phyloP scores from a whole-genome alignment of 805 yeast species.

The Yarrowia keelungensis region DNA sequence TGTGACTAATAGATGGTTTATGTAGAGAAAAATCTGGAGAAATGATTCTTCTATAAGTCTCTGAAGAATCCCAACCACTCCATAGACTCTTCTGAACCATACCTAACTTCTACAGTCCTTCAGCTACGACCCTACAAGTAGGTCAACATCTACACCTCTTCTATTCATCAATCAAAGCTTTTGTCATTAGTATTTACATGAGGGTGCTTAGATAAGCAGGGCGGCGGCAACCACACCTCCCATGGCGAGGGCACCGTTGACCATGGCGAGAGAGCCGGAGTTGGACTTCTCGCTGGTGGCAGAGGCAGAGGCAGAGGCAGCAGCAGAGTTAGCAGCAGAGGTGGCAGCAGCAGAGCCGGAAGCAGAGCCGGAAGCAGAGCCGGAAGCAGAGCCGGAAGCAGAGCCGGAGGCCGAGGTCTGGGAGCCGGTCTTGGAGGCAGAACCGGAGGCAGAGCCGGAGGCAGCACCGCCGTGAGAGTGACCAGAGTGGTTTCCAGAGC shows the following conservation, averaged over 20 bases:
- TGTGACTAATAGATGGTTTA: no score
- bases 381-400: constrained; percentile 39
- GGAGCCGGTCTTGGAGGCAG: no score
- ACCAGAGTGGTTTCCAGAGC: constrained; percentile 28
- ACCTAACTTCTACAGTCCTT: no score
- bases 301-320: constrained; percentile 16
- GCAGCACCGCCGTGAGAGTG: constrained; percentile 16
- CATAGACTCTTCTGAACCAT: no score
- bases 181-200: neutral
- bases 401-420: constrained; percentile 41
- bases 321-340: constrained; percentile 39
- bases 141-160: neutral
- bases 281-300: constrained; percentile 1
- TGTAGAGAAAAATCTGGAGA: no score
- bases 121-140: no score
- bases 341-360: constrained; percentile 11
- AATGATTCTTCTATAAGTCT: no score
- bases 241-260: constrained; percentile 34
- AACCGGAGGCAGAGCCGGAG: constrained; percentile 15
- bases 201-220: constrained; percentile 4
- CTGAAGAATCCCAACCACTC: no score
- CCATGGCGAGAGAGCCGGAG: constrained; percentile 10
- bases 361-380: constrained; percentile 37
- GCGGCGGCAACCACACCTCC: constrained; percentile 39
- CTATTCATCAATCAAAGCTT: neutral